Base-by-base conservation (phyloP, 192 early-diverging fungal genomes). In the Linnemannia zychae region DNA sequence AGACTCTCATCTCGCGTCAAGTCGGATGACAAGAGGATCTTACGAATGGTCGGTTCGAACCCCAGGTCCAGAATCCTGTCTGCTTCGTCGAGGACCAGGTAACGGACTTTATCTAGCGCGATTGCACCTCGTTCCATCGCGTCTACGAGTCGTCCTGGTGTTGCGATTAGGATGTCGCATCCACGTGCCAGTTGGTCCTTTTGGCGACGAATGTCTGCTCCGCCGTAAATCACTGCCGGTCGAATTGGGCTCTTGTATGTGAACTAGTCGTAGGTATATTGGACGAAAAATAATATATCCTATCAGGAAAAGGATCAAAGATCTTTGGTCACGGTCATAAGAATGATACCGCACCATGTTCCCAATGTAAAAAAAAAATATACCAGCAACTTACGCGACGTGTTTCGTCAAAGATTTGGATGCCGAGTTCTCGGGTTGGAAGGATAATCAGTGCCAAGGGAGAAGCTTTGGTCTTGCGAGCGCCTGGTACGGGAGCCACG, bases 1-100 rank as follows among this genome's bases (percentile, higher is more conserved):
- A 97, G 90, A 72, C 88, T 77, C 70, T 88, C 90, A 63, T 95
- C 91, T 33, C 89, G 85, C 16, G 92, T 90, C 90, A 98, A 93
- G 84, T 97, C 95, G 88, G 83, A 79, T 71, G 84, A 81, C 71
- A 90, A 87, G 24, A 99, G 94, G 68, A 99, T 96, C 44, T 94
- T 89, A 65, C 98, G 93, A 78, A 99, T 97, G 72, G 95, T 94
- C 12, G 92, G 90, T 88, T 98, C 98, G 88, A 99, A 99, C 79
- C 98, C 98, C 97, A 98, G 96, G 87, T 99, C 98, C 80, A 99
- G 92, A 92, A 96, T 97, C 73, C 96, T 93, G 87, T 96, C 95
- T 24, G 96, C 96, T 78, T 97, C 96, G 88, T 97, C 96, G 50
- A 96, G 88, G 20, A 96, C 88, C 34, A 95, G 85, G 82, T 90